phyloP scores from a whole-genome alignment of 2,329 filamentous ascomycete genomes.

The Drechslerella dactyloides region DNA sequence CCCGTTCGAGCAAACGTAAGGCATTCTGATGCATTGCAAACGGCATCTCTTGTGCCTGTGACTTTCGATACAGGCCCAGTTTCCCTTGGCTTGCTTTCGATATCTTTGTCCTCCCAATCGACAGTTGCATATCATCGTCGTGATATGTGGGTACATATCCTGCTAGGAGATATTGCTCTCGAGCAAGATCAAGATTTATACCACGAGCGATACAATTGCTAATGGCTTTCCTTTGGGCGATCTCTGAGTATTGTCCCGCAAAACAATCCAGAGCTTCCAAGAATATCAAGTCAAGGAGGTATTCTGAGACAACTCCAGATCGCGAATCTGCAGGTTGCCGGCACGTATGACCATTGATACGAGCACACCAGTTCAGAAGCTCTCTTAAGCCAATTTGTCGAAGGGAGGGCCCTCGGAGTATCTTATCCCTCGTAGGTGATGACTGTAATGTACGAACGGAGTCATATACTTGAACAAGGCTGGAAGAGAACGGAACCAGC shows the following conservation, averaged over 20 bases:
- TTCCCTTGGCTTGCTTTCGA: slow-evolving; percentile 62
- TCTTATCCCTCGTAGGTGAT: slow-evolving; percentile 52
- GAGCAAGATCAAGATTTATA: slow-evolving; percentile 82
- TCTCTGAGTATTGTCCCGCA: slow-evolving; percentile 75
- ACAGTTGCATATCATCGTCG: slow-evolving; percentile 66
- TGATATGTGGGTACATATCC: slow-evolving; percentile 75
- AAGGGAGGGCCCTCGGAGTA: slow-evolving; percentile 37
- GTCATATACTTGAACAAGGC: slow-evolving; percentile 61
- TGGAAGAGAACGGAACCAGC: slow-evolving; percentile 66
- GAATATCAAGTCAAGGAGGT: slow-evolving; percentile 80
- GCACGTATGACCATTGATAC: slow-evolving; percentile 66
- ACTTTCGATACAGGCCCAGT: slow-evolving; percentile 59
- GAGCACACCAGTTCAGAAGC: slow-evolving; percentile 86
- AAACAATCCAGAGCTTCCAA: slow-evolving; percentile 94
- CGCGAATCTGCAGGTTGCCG: slow-evolving; percentile 22
- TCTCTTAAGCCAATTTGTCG: slow-evolving; percentile 67
- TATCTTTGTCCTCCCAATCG: slow-evolving; percentile 71
- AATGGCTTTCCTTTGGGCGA: slow-evolving; percentile 67
- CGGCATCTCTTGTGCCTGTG: slow-evolving; percentile 65
- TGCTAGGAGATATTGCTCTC: slow-evolving; percentile 73
- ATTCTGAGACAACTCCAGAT: slow-evolving; percentile 66
- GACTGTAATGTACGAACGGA: slow-evolving; percentile 55
- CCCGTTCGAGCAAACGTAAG: slow-evolving; percentile 82
- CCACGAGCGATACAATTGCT: slow-evolving; percentile 79
- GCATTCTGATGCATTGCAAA: slow-evolving; percentile 92